phyloP scores from a whole-genome alignment of 225 moss, liverwort and hornwort species.

The Bryum argenteum region DNA sequence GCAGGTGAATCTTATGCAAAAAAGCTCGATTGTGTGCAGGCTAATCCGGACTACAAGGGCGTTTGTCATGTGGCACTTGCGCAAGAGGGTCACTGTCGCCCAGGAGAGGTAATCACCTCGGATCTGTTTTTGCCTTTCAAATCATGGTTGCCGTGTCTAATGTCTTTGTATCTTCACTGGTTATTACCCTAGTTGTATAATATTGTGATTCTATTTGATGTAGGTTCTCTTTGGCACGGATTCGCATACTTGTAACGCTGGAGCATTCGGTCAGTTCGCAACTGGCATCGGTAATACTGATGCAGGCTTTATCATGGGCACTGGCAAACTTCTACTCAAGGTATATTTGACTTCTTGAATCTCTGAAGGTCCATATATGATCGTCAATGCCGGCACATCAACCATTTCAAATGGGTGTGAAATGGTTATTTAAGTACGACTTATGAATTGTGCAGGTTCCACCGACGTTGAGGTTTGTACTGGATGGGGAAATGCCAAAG shows the following conservation, averaged over 20 bases:
- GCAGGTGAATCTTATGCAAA: conserved; percentile 1
- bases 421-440: background rate
- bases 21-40: conserved; percentile 47
- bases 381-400: background rate
- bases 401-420: background rate
- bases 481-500: conserved; percentile 92
- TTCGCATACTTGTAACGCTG: conserved; percentile 97
- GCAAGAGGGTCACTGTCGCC: conserved; percentile 98
- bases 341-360: conserved; percentile 35
- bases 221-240: conserved; percentile 99
- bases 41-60: conserved; percentile 95
- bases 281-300: conserved; percentile 97
- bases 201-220: conserved; percentile 31
- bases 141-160: background rate
- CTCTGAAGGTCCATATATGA: conserved; percentile 6
- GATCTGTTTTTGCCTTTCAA: background rate
- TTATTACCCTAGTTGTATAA: background rate
- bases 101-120: conserved; percentile 74
- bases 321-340: conserved; percentile 95
- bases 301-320: conserved; percentile 98
- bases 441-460: conserved; percentile 67
- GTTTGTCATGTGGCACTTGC: conserved; percentile 97
- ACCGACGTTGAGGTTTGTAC: conserved; percentile 80
- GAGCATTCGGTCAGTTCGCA: conserved; percentile 97
- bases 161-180: background rate